Percentiles rank a stretch among this genome's conserved stretches.
Conservation (phyloP, 2,329 filamentous ascomycete species). For the Colletotrichum australisinense region DNA sequence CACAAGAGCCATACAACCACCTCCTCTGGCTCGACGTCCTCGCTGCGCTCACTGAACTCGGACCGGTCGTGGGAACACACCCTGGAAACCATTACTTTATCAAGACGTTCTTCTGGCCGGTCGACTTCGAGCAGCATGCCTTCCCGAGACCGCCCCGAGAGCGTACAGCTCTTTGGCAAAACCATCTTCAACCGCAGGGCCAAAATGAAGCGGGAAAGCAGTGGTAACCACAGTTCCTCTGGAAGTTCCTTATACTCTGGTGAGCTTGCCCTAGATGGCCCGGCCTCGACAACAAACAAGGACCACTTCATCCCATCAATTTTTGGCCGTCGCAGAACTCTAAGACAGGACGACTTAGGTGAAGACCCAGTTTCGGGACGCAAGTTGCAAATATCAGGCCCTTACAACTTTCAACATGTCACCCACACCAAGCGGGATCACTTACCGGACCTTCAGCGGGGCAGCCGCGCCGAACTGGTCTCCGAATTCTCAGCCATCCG, state of each 20-base stretch:
- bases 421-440: slow-evolving; percentile 67
- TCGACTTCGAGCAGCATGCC: slow-evolving; percentile 65
- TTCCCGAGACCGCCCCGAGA: slow-evolving; percentile 67
- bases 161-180: slow-evolving; percentile 69
- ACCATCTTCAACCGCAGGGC: slow-evolving; percentile 67
- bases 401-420: slow-evolving; percentile 76
- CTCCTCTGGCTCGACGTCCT: slow-evolving; percentile 67
- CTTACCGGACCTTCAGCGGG: slow-evolving; percentile 52
- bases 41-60: slow-evolving; percentile 56
- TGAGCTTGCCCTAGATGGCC: slow-evolving; percentile 52
- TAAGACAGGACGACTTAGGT: slow-evolving; percentile 39
- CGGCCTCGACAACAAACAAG: slow-evolving; percentile 45
- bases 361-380: slow-evolving; percentile 42
- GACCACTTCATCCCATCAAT: slow-evolving; percentile 62
- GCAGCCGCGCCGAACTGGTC: slow-evolving; percentile 54
- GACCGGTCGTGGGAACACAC: slow-evolving; percentile 63
- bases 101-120: slow-evolving; percentile 66
- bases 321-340: slow-evolving; percentile 61
- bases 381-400: slow-evolving; percentile 68
- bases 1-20: slow-evolving; percentile 59
- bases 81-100: slow-evolving; percentile 60
- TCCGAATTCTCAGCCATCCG: slow-evolving; percentile 57
- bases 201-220: slow-evolving; percentile 63
- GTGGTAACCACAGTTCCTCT: slow-evolving; percentile 56
- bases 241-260: slow-evolving; percentile 60